Evolutionary conservation across 495 filamentous ascomycete species (phyloP), one percentile per base, ranked within the genome.

Genomic region (Pyrenopolyporus hunteri): DNA sequence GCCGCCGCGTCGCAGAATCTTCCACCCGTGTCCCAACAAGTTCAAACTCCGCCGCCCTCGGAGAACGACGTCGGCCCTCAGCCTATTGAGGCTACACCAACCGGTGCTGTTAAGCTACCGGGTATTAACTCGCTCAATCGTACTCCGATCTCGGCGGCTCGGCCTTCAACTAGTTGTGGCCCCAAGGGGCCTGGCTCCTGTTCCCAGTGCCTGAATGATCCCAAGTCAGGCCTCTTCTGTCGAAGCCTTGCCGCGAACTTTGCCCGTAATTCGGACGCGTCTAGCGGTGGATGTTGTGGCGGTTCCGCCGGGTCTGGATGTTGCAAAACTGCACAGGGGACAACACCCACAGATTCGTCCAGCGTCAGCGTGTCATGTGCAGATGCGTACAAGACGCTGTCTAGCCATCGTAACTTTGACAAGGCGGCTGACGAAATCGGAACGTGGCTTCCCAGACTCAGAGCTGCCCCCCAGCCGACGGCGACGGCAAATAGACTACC

Each of bases 221-320:
- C 91, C 1, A 85, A 84, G 60, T 89, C 91, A 19, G 90, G 87
- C 10, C 82, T 93, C 57, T 96, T 96, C 79, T 96, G 91, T 76
- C 89, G 90, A 64, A 89, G 87, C 28, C 82, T 95, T 14, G 90
- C 90, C 54, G 88, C 88, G 59, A 84, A 78, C 73, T 73, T 83
- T 69, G 68, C 78, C 61, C 70, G 75, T 37, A 71, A 74, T 44
- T 43, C 53, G 29, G 71, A 68, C 13, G 71, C 72, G n/a, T 60
- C 71, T 13, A 70, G 57, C 14, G 61, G 59, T 6, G 78, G 75
- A 1, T 80, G 78, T 56, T 80, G 78, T 7, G 71, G 74, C 22
- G 69, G 71, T 20, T 74, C 74, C 11, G 69, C 59, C 14, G 68
- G 73, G 7, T 67, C 65, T 11, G 63, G 69, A 50, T 71, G 69